Base-by-base conservation (phyloP, 176 grass and related monocot genomes). In the Zea mays region DNA sequence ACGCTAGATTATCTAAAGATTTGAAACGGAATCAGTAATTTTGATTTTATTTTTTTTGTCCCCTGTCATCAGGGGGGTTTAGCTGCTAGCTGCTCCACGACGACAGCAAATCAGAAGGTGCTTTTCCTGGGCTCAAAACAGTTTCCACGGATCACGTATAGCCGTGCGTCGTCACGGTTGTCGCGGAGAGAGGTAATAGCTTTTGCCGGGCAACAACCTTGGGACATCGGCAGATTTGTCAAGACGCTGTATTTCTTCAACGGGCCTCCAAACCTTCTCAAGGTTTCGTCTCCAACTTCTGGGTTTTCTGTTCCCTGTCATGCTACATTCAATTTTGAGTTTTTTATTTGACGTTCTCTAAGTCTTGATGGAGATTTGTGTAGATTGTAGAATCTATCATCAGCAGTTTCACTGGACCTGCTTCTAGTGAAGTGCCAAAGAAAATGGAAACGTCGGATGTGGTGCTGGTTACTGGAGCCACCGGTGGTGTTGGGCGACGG, bases 161-260 rank as follows among this genome's bases (percentile, higher is more conserved):
- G 38, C 76, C 81, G 35, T 75, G 35, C 34, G 6, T 83, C 79
- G 2, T 81, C 75, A 6, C 76, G 60, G 62, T 72, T 88, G 50
- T 81, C 82, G 0, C 86, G 63, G 71, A 84, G 87, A 75, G 77
- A 67, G 15, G 50, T 90, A 16, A 75, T 90, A 76, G 89, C 92
- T 72, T 76, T 89, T 21, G 85, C 85, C 3, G 78, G 82, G 4
- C 36, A 89, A 40, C 85, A 98, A 78, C 74, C 89, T 79, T 98
- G 96, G 96, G 96, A 98, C 69, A 69, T 98, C 34, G 81, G 96
- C 42, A 90, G 96, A 86, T 98, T 98, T 76, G 75, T 92, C 1
- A 98, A 44, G 69, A 98, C 96, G 40, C 43, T 98, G 52, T 95
- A 85, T 74, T 98, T 98, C 83, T 98, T 92, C 75, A 98, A 98